These are phyloP conservation scores for Kwoniella sp. DNA, from an alignment of 768 basidiomycete genomes.

Conservation along the genomic window DNA sequence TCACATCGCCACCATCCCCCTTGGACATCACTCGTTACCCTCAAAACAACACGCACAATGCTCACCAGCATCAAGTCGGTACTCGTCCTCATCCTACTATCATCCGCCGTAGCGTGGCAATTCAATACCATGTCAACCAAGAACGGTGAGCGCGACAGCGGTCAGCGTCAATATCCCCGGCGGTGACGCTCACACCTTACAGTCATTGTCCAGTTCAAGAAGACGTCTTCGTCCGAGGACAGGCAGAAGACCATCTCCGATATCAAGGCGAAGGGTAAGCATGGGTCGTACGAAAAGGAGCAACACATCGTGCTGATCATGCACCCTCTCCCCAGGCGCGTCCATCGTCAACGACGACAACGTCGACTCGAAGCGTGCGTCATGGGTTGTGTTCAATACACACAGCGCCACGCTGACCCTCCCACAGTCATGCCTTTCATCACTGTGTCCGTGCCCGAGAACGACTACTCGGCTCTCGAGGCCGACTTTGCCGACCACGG, in stretches of 20 bases:
- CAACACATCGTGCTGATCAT: too few relatives aligned
- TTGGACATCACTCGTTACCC: too few relatives aligned
- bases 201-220: conserved; percentile 43
- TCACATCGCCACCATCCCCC: too few relatives aligned
- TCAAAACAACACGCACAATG: too few relatives aligned
- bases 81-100: neutral
- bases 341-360: conserved; percentile 28
- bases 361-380: conserved; percentile 32
- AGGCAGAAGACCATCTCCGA: conserved; percentile 26
- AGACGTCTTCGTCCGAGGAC: conserved; percentile 33
- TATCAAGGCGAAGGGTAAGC: conserved; percentile 29
- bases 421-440: conserved; percentile 38
- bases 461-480: conserved; percentile 28
- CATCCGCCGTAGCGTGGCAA: neutral
- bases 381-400: neutral
- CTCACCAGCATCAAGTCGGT: too few relatives aligned
- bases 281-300: too few relatives aligned
- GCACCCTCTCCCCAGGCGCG: conserved; percentile 16
- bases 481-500: conserved; percentile 58
- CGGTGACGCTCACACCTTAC: neutral
- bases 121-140: neutral
- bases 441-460: conserved; percentile 22
- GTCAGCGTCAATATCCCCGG: neutral
- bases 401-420: neutral
- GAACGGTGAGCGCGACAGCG: too few relatives aligned